Evolutionary conservation across 441 rosid genomes (phyloP).

Genomic region (Cnidoscolus chayamansa): DNA sequence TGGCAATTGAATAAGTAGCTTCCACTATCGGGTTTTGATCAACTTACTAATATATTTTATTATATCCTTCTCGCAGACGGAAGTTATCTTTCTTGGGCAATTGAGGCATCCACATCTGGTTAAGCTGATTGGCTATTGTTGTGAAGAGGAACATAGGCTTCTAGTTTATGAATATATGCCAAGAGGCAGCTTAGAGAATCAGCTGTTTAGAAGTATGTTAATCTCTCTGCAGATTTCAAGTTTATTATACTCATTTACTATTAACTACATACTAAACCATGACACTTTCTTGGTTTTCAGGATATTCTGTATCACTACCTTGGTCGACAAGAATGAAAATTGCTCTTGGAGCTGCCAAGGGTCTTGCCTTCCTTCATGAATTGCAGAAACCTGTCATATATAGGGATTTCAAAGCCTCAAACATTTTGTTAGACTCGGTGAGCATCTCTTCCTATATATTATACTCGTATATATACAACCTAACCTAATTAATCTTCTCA

Average conservation of each 20-base stretch:
- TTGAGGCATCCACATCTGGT: slow-evolving; percentile 69
- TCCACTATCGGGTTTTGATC: slow-evolving; percentile 12
- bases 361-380: slow-evolving; percentile 74
- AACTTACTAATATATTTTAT: neutral
- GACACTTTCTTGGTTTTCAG: slow-evolving; percentile 27
- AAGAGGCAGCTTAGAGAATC: slow-evolving; percentile 79
- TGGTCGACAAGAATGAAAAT: slow-evolving; percentile 86
- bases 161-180: slow-evolving; percentile 74
- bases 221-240: too few relatives aligned
- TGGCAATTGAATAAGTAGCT: neutral
- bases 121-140: slow-evolving; percentile 70
- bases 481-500: neutral
- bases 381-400: slow-evolving; percentile 68
- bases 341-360: slow-evolving; percentile 77
- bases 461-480: too few relatives aligned
- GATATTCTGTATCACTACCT: slow-evolving; percentile 50
- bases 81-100: slow-evolving; percentile 77
- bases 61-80: slow-evolving; percentile 42
- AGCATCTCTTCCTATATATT: slow-evolving; percentile 14
- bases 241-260: too few relatives aligned
- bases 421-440: slow-evolving; percentile 71
- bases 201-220: slow-evolving; percentile 63
- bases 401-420: slow-evolving; percentile 77
- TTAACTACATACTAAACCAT: too few relatives aligned
- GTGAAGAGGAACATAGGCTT: slow-evolving; percentile 72